These are phyloP conservation scores for Colletotrichum incanum DNA, from an alignment of 2,329 filamentous ascomycete species.

Conservation along the genomic window DNA sequence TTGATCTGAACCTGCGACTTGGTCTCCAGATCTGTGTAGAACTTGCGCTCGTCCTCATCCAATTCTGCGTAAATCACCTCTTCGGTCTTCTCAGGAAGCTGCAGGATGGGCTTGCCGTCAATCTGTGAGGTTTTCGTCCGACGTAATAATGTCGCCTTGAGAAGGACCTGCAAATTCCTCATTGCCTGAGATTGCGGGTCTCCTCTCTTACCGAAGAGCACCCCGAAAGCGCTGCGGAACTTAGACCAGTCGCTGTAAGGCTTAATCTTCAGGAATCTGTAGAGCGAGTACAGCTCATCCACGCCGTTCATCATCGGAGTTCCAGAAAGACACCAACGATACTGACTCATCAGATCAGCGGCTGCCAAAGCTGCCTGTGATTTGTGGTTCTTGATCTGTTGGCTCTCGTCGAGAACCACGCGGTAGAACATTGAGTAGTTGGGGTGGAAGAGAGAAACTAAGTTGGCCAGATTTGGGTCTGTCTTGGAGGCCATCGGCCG, in stretches of 20 bases:
- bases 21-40: constrained; percentile 78
- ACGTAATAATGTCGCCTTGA: constrained; percentile 86
- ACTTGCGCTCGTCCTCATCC: constrained; percentile 73
- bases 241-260: constrained; percentile 78
- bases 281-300: constrained; percentile 82
- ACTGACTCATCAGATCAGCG: constrained; percentile 67
- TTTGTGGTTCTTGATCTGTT: constrained; percentile 83
- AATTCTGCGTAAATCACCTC: constrained; percentile 76
- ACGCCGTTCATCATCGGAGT: constrained; percentile 93
- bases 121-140: constrained; percentile 86
- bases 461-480: constrained; percentile 53
- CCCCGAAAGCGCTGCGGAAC: constrained; percentile 71
- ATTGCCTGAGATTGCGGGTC: constrained; percentile 76
- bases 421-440: constrained; percentile 74
- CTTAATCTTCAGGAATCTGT: constrained; percentile 83
- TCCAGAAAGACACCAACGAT: constrained; percentile 83
- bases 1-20: constrained; percentile 81
- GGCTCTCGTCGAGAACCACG: constrained; percentile 84
- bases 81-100: constrained; percentile 76
- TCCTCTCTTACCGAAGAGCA: constrained; percentile 54
- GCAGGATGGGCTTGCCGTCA: constrained; percentile 83
- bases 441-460: constrained; percentile 74
- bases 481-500: constrained; percentile 56
- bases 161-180: constrained; percentile 79
- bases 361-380: constrained; percentile 69